phyloP scores from a whole-genome alignment of 1,139 yeast species.

The Zhuliangozyma parablackwelliae region DNA sequence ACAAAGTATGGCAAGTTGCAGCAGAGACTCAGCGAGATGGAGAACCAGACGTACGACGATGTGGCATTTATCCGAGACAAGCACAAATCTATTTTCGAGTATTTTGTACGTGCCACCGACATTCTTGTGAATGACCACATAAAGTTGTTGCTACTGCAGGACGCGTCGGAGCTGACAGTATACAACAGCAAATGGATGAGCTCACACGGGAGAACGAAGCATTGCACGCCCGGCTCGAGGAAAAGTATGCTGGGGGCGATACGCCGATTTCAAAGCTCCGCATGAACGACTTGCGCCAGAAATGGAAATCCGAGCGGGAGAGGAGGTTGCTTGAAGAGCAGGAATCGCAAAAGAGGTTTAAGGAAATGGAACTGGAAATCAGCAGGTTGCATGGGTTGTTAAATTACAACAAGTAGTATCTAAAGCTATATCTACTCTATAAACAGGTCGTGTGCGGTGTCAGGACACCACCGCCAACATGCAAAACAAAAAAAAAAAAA shows the following conservation, averaged over 20 bases:
- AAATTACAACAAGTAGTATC: too few species aligned
- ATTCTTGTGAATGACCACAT: slow-evolving; percentile 57
- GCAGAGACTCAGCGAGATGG: slow-evolving; percentile 14
- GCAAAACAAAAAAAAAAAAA: neutral
- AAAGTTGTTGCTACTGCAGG: slow-evolving; percentile 35
- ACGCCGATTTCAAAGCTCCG: slow-evolving; percentile 44
- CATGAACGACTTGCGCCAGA: slow-evolving; percentile 55
- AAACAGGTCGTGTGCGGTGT: too few species aligned
- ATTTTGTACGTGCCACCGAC: slow-evolving; percentile 55
- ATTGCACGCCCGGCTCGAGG: too few species aligned
- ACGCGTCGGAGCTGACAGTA: neutral
- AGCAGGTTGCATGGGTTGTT: slow-evolving; percentile 22
- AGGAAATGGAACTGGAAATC: slow-evolving; percentile 56
- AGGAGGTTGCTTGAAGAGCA: slow-evolving; percentile 57
- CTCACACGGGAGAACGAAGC: slow-evolving; percentile 20
- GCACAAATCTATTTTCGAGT: slow-evolving; percentile 52
- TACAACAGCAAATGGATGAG: neutral
- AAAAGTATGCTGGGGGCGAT: slow-evolving; percentile 5
- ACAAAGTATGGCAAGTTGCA: slow-evolving; percentile 42
- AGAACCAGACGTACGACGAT: slow-evolving; percentile 15
- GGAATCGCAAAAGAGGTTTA: slow-evolving; percentile 49
- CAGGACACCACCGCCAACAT: slow-evolving; percentile 1
- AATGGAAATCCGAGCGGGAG: slow-evolving; percentile 72
- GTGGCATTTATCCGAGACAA: slow-evolving; percentile 36
- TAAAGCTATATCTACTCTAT: neutral